Evolutionary conservation across 1,284 basidiomycete species (phyloP).

Genomic region (Leucocoprinus gongylophorus): DNA sequence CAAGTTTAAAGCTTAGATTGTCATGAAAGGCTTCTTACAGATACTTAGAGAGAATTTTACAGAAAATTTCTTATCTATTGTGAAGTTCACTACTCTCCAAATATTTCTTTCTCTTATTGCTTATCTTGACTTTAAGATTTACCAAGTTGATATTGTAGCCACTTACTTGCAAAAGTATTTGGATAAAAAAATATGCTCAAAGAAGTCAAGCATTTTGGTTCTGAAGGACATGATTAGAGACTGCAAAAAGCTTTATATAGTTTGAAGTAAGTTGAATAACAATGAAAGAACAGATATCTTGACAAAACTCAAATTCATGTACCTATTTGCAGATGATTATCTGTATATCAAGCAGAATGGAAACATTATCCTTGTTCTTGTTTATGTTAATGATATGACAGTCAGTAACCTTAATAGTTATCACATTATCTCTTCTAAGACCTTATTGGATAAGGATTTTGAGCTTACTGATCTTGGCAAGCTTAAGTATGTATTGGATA

Average conservation of each 20-base stretch:
- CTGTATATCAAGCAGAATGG: conserved; percentile 6
- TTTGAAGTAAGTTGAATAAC: conserved; percentile 18
- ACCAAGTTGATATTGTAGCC: too few species aligned
- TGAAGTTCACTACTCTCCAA: too few species aligned
- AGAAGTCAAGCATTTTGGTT: conserved; percentile 4
- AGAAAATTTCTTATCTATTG: too few species aligned
- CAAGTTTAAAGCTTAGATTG: too few species aligned
- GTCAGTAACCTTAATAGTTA: background rate
- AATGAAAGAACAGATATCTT: conserved; percentile 17
- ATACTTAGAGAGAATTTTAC: too few species aligned
- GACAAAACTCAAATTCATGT: conserved; percentile 8
- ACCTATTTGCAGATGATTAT: conserved; percentile 2
- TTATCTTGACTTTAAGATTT: too few species aligned
- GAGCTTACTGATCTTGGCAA: conserved; percentile 18
- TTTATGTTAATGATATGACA: conserved; percentile 16
- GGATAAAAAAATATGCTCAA: conserved; percentile 14
- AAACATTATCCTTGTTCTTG: conserved; percentile 12
- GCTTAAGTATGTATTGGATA: conserved; percentile 15
- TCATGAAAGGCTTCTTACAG: too few species aligned
- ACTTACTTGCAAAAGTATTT: background rate
- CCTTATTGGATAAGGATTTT: conserved; percentile 6
- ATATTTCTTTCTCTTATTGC: too few species aligned
- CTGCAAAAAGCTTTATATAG: conserved; percentile 20
- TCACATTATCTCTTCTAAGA: conserved; percentile 8
- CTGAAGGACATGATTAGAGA: conserved; percentile 8